phyloP scores from a whole-genome alignment of 1,139 yeast genomes.

The Magnusiomyces paraingens region DNA sequence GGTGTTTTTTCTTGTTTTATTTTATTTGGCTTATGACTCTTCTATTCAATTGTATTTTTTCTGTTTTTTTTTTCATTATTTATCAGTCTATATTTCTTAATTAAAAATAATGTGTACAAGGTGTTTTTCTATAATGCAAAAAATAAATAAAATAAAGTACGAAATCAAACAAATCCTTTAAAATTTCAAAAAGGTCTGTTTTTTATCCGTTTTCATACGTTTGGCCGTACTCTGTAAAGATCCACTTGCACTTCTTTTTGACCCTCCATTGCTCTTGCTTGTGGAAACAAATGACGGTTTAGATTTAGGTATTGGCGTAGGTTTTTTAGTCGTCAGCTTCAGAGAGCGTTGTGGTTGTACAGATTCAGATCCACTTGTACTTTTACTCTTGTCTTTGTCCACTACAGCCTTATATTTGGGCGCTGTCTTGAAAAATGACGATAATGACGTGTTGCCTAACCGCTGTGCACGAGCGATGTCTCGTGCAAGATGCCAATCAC shows the following conservation, averaged over 20 bases:
- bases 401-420: background rate
- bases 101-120: too few relatives aligned
- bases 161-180: background rate
- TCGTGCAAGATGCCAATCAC: conserved; percentile 39
- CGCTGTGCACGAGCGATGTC: conserved; percentile 19
- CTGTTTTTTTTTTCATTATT: too few relatives aligned
- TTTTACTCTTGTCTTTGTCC: background rate
- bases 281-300: too few relatives aligned
- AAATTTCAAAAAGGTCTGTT: conserved; percentile 21
- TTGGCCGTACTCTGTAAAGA: conserved; percentile 10
- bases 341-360: too few relatives aligned
- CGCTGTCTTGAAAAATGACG: background rate
- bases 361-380: background rate
- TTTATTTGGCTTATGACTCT: too few relatives aligned
- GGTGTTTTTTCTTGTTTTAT: too few relatives aligned
- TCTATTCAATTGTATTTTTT: too few relatives aligned
- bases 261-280: too few relatives aligned
- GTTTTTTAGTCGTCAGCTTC: background rate
- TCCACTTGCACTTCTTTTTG: background rate
- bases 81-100: too few relatives aligned
- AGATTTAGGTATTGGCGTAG: background rate
- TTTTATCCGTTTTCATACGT: conserved; percentile 16
- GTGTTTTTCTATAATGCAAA: too few relatives aligned
- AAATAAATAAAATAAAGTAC: too few relatives aligned
- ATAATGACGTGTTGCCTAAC: background rate